Conservation (phyloP, 345 rosid genomes). For the Leavenworthia alabamica region DNA sequence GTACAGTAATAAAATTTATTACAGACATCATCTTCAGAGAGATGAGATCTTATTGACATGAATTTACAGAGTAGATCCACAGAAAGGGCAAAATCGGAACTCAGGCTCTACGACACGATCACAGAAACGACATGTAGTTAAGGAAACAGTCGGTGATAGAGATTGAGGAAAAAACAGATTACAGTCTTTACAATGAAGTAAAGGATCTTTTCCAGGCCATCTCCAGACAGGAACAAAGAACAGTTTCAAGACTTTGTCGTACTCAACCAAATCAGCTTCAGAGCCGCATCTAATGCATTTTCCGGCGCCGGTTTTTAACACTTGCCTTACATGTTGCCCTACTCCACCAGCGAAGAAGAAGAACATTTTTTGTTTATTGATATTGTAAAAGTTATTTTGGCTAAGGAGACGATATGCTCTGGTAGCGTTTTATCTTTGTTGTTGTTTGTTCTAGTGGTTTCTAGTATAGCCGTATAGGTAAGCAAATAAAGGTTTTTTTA, state of each 20-base stretch:
- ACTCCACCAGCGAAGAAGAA: conserved; percentile 88
- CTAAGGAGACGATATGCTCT: neutral
- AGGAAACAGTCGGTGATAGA: conserved; percentile 19
- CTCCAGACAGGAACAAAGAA: conserved; percentile 88
- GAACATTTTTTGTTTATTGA: conserved; percentile 39
- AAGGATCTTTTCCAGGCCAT: conserved; percentile 69
- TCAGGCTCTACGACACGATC: conserved; percentile 49
- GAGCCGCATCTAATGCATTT: conserved; percentile 68
- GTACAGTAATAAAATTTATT: conserved; percentile 33
- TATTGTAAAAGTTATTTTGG: neutral
- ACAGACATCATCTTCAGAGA: neutral
- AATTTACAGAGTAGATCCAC: conserved; percentile 51
- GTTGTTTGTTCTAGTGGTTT: conserved; percentile 4
- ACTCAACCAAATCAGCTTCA: conserved; percentile 71
- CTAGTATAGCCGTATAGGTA: neutral
- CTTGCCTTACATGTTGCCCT: conserved; percentile 67
- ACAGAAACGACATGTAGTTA: conserved; percentile 56
- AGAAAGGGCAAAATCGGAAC: conserved; percentile 76
- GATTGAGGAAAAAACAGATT: conserved; percentile 55
- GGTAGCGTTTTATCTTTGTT: neutral
- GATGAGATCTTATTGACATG: too few relatives aligned
- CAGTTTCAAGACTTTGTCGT: conserved; percentile 72
- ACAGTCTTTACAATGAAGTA: conserved; percentile 53
- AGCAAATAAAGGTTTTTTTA: neutral
- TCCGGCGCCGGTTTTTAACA: conserved; percentile 59